Evolutionary conservation across 805 yeast species (phyloP).

Genomic region (Crinitomyces ghanaensis): DNA sequence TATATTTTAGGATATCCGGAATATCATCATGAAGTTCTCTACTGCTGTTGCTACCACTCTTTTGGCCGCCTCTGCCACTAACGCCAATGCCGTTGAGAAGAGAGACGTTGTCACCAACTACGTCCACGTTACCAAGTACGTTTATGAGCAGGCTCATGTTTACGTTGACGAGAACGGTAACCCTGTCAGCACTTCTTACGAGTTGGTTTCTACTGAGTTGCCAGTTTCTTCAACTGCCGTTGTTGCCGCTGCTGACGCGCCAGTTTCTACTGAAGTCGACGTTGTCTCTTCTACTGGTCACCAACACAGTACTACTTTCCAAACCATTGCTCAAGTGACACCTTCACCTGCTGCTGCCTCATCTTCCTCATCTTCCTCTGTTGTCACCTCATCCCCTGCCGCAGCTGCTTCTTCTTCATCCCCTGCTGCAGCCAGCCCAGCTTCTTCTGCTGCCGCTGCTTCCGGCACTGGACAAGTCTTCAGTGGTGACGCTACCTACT

Average conservation of each 20-base stretch:
- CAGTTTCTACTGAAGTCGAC: slow-evolving; percentile 5
- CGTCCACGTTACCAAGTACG: slow-evolving; percentile 14
- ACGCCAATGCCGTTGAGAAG: slow-evolving; percentile 10
- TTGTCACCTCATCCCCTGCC: slow-evolving; percentile 9
- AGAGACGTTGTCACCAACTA: slow-evolving; percentile 13
- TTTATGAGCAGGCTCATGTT: slow-evolving; percentile 18
- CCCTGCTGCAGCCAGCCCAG: slow-evolving; percentile 9
- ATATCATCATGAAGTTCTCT: slow-evolving; percentile 12
- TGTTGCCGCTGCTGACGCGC: slow-evolving; percentile 10
- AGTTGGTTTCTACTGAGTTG: slow-evolving; percentile 14
- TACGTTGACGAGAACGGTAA: slow-evolving; percentile 19
- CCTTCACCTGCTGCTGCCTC: slow-evolving; percentile 4
- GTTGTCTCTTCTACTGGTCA: slow-evolving; percentile 5
- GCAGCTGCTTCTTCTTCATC: slow-evolving; percentile 11
- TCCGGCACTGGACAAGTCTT: slow-evolving; percentile 17
- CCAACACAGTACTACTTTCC: no score
- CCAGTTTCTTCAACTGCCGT: slow-evolving; percentile 6
- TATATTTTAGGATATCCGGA: slow-evolving; percentile 22
- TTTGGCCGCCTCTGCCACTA: slow-evolving; percentile 7
- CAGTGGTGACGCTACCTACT: slow-evolving; percentile 15
- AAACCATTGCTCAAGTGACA: slow-evolving; percentile 10
- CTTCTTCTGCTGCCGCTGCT: slow-evolving; percentile 10
- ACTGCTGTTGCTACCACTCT: slow-evolving; percentile 4
- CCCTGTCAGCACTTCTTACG: slow-evolving; percentile 15
- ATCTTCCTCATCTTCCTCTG: slow-evolving; percentile 4